Percentiles rank a stretch among this genome's conserved stretches.
phyloP scores from a whole-genome alignment of 805 yeast genomes.

The Naumovozyma dairenensis region DNA sequence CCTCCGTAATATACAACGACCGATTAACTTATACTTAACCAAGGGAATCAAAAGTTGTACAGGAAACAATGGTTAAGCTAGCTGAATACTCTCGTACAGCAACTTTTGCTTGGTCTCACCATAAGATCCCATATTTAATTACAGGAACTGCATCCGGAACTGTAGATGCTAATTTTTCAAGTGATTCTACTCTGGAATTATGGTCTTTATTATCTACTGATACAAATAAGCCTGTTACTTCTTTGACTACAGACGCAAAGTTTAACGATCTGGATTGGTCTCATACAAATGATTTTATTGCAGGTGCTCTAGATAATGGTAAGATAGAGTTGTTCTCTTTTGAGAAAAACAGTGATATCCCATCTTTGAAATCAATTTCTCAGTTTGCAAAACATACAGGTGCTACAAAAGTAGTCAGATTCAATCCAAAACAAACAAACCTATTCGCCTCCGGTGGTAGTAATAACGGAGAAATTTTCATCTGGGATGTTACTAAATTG shows the following conservation, averaged over 20 bases:
- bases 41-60: too few species aligned
- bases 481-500: conserved; percentile 77
- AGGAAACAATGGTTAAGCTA: conserved; percentile 64
- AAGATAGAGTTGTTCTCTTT: conserved; percentile 60
- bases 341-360: conserved; percentile 29
- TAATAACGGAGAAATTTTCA: conserved; percentile 68
- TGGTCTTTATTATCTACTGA: conserved; percentile 52
- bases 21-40: too few species aligned
- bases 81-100: conserved; percentile 79
- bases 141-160: conserved; percentile 97
- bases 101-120: conserved; percentile 93
- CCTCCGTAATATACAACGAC: too few species aligned
- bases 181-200: conserved; percentile 67
- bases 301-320: conserved; percentile 86
- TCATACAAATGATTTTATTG: conserved; percentile 51
- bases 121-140: conserved; percentile 62
- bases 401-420: conserved; percentile 61
- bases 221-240: conserved; percentile 33
- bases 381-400: conserved; percentile 54
- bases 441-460: conserved; percentile 79
- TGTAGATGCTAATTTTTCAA: conserved; percentile 76
- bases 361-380: conserved; percentile 39
- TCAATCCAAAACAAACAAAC: conserved; percentile 64
- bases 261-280: conserved; percentile 86
- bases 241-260: conserved; percentile 43